phyloP scores from a whole-genome alignment of 805 yeast species.

The Starmerella tilneyi region DNA sequence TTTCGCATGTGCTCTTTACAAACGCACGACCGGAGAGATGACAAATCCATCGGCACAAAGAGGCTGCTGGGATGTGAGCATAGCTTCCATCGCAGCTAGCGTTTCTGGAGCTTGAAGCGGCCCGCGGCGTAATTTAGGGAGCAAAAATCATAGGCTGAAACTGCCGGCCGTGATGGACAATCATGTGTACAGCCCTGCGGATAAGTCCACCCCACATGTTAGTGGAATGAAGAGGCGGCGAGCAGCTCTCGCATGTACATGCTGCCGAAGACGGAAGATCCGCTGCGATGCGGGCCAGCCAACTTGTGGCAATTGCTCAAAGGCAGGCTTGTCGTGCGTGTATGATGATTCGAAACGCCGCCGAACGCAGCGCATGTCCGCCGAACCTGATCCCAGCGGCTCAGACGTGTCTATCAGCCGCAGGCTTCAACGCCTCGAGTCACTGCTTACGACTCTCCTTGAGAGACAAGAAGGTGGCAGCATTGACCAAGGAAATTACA shows the following conservation, averaged over 20 bases:
- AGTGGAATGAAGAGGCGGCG: constrained; percentile 32
- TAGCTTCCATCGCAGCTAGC: too few species aligned
- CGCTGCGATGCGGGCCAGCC: constrained; percentile 60
- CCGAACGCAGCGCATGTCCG: constrained; percentile 41
- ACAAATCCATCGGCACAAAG: too few species aligned
- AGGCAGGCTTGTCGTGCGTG: constrained; percentile 67
- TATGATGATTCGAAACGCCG: constrained; percentile 24
- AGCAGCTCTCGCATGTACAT: constrained; percentile 80
- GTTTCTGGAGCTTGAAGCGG: too few species aligned
- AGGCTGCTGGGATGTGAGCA: too few species aligned
- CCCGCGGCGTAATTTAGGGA: too few species aligned
- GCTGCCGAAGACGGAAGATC: constrained; percentile 65
- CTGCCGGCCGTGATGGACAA: background rate
- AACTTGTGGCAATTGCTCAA: constrained; percentile 64
- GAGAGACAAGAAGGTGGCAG: constrained; percentile 7
- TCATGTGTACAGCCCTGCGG: background rate
- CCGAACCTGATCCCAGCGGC: constrained; percentile 16
- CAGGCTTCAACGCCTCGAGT: constrained; percentile 27
- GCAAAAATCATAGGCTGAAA: too few species aligned
- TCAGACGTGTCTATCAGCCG: constrained; percentile 1
- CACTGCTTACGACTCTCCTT: constrained; percentile 23
- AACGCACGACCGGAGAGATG: too few species aligned
- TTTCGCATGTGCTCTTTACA: too few species aligned
- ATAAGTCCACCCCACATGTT: background rate
- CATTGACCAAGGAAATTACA: too few species aligned